phyloP scores from a whole-genome alignment of 2,329 filamentous ascomycete genomes.

The Aspergillus spinulosporus region DNA sequence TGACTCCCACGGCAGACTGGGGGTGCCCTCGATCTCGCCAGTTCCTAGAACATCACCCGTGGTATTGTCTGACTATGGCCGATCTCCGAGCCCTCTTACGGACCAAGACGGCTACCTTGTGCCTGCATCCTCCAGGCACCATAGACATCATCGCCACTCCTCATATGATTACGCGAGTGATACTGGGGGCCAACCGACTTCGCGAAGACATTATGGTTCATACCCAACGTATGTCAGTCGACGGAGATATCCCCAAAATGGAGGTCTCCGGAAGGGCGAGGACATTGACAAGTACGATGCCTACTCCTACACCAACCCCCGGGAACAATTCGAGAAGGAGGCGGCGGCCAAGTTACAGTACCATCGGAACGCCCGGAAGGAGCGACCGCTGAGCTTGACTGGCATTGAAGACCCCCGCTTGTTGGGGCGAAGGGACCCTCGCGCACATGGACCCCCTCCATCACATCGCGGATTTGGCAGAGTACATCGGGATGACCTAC shows the following conservation, averaged over 20 bases:
- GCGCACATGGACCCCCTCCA: slow-evolving; percentile 39
- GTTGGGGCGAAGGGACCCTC: slow-evolving; percentile 28
- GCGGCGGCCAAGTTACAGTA: slow-evolving; percentile 40
- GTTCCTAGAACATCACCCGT: slow-evolving; percentile 29
- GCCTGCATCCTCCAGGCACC: slow-evolving; percentile 33
- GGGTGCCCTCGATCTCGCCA: slow-evolving; percentile 28
- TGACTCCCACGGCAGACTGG: slow-evolving; percentile 30
- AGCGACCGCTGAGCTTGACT: slow-evolving; percentile 43
- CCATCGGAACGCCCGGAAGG: slow-evolving; percentile 27
- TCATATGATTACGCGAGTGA: slow-evolving; percentile 39
- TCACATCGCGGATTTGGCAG: slow-evolving; percentile 42
- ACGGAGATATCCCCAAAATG: slow-evolving; percentile 32
- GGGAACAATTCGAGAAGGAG: slow-evolving; percentile 50
- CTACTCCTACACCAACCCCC: slow-evolving; percentile 50
- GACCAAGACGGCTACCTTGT: slow-evolving; percentile 37
- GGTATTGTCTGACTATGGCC: slow-evolving; percentile 31
- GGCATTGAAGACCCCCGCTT: slow-evolving; percentile 38
- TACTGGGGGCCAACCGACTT: slow-evolving; percentile 31
- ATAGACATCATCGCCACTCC: slow-evolving; percentile 33
- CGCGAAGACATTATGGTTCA: slow-evolving; percentile 24
- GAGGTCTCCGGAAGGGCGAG: slow-evolving; percentile 33
- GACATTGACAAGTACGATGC: slow-evolving; percentile 45
- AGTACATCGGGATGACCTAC: slow-evolving; percentile 32
- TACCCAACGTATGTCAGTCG: slow-evolving; percentile 30
- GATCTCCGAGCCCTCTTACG: slow-evolving; percentile 36